Base-by-base conservation (phyloP, 176 grass and related monocot species). In the Triticum urartu region DNA sequence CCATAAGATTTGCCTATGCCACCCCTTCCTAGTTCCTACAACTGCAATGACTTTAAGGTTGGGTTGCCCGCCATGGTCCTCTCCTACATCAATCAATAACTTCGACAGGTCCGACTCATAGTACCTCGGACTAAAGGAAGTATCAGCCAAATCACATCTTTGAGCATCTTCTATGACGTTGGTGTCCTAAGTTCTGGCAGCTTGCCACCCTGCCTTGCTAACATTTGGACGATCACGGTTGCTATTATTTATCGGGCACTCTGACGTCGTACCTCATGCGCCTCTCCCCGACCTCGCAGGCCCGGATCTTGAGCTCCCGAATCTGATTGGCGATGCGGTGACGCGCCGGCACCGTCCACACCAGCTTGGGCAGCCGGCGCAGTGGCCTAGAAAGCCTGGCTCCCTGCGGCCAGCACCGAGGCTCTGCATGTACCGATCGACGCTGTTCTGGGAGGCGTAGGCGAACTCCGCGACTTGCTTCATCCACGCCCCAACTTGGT, bases 401-500 rank as follows among this genome's bases (percentile, higher is more conserved):
- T 68, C 3, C 18, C 68, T 39, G 35, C 34, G 9, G 8, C 68
- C 68, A 18, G 18, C 68, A 1, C 38, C 25, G 42, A 81, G 0
- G 79, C 39, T 47, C 79, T 22, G 40, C 3, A 81, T 17, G 18
- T 81, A 81, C 15, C 11, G 24, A 5, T 81, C 79, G 5, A 81
- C 0, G 63, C 40, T 68, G 64, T 67, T 68, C 1, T 34, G 40
- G 9, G 66, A 82, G 6, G 10, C 28, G 21, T 38, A 71, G 0
- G 80, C 80, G 1, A 82, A 9, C 5, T 82, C 80, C 1, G 10
- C 10, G 3, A 82, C 80, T 66, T 82, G 65, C 47, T 70, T 82
- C 65, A 70, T 82, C 80, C 80, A 82, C 4, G 80, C 66, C 0
- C 45, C 65, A 11, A 82, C 45, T 18, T 82, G 80, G 45, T 81